Conservation (phyloP, 805 yeast species). For the Saturnispora silvae region DNA sequence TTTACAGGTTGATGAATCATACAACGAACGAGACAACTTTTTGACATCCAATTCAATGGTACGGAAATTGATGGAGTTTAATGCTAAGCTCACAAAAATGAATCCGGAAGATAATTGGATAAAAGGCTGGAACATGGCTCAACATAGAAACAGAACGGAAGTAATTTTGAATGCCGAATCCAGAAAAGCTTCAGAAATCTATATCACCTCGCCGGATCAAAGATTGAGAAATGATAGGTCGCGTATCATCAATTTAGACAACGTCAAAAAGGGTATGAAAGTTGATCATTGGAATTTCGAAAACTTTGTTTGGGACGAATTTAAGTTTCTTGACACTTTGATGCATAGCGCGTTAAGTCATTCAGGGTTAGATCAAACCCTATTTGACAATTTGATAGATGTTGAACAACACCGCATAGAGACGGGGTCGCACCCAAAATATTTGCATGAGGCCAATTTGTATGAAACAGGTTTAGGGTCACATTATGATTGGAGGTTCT, state of each 20-base stretch:
- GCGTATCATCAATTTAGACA: conserved; percentile 3
- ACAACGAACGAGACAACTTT: conserved; percentile 10
- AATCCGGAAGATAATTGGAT: conserved; percentile 11
- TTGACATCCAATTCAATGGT: conserved; percentile 10
- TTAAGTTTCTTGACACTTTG: conserved; percentile 6
- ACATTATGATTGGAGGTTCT: conserved; percentile 41
- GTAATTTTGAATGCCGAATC: conserved; percentile 5
- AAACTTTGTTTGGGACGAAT: conserved; percentile 12
- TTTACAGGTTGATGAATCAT: conserved; percentile 18
- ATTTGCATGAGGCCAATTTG: conserved; percentile 34
- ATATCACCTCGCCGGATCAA: conserved; percentile 1
- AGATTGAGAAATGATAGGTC: conserved; percentile 4
- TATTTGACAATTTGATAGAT: conserved; percentile 5
- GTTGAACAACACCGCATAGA: conserved; percentile 10
- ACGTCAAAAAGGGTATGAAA: conserved; percentile 4
- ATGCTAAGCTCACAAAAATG: conserved; percentile 9
- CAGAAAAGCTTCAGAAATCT: conserved; percentile 6
- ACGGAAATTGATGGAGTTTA: conserved; percentile 13
- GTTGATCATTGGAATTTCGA: conserved; percentile 8
- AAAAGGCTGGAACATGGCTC: conserved; percentile 16
- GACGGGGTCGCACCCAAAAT: conserved; percentile 21
- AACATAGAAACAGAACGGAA: conserved; percentile 3
- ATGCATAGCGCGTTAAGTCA: neutral
- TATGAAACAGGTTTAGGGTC: conserved; percentile 25
- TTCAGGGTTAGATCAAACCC: conserved; percentile 9